A percentile compares a stretch with the other conserved stretches of the same genome.
Conservation (phyloP, 306 rosid species). For the Nissolia schottii region DNA sequence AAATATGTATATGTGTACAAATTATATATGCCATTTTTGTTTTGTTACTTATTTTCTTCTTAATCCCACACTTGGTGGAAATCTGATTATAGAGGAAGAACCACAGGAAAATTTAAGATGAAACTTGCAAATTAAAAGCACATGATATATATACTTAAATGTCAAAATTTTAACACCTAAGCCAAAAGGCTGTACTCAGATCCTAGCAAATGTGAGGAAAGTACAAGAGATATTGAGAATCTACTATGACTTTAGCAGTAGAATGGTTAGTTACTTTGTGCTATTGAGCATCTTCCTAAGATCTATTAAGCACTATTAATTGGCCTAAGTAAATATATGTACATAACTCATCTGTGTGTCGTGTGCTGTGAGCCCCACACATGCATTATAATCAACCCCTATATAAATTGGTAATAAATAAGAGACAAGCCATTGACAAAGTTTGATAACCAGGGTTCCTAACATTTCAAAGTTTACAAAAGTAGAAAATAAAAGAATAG, state of each 20-base stretch:
- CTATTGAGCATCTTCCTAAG: slow-evolving; percentile 10
- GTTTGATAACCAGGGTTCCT: too few species aligned
- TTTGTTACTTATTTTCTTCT: background rate
- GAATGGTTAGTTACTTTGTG: slow-evolving; percentile 14
- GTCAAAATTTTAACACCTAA: background rate
- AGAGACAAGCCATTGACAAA: background rate
- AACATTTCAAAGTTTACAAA: background rate
- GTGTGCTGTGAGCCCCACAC: background rate
- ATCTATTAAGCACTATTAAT: background rate
- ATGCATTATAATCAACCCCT: background rate
- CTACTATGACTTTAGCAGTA: slow-evolving; percentile 12
- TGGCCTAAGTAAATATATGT: background rate
- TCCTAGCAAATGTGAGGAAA: background rate
- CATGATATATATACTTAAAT: background rate
- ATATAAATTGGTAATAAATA: background rate
- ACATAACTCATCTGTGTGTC: background rate
- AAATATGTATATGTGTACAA: too few species aligned
- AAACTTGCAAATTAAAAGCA: background rate
- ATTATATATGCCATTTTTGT: too few species aligned
- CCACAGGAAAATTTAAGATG: background rate
- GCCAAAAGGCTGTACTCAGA: slow-evolving; percentile 4
- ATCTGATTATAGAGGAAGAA: background rate
- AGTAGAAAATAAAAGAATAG: background rate
- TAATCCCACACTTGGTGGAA: background rate
- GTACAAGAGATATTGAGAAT: background rate